Evolutionary conservation across 352 stramenopile species (phyloP), one percentile per base, ranked within the genome.

Genomic region (Globisporangium polare): DNA sequence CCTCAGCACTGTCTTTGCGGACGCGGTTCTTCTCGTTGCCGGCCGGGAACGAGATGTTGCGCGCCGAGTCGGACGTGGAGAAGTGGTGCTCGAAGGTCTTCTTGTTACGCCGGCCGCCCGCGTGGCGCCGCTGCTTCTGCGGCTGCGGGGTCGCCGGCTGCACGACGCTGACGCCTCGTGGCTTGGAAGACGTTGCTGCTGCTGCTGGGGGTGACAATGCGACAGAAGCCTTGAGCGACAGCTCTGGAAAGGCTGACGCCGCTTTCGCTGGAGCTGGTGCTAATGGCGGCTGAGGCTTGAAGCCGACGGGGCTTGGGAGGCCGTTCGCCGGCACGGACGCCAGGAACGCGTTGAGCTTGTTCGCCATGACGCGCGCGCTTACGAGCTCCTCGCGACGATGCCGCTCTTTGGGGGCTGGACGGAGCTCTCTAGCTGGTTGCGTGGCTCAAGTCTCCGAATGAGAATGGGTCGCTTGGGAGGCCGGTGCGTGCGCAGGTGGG

Each of bases 281-380:
- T 20, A 2, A 12, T 13, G 43, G 2, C 2, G 43, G 7, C 8
- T 27, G 33, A 18, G 26, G 22, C 15, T 63, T 55, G 33, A 49
- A 10, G 17, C 57, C 31, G 6, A 74, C 67, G 18, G 67, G 80
- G 20, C 69, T 77, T 6, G 71, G 68, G 50, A 73, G 66, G 8
- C 69, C 73, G 59, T 92, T 92, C 45, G 78, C 73, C 9, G 83
- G 83, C 59, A 92, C 74, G 12, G 80, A 59, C 50, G 83, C 83
- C 65, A 92, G 69, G 71, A 92, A 92, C 41, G 83, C 83, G 66
- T 89, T 88, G 41, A 92, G 77, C 63, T 90, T 92, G 74, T 64
- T 86, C 46, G 72, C 71, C 73, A 84, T 82, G 54, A 3, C 7
- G 41, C 18, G 41, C 9, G 41, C 41, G 41, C 41, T 46, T 46